These are phyloP conservation scores for Coriolopsis trogii DNA, from an alignment of 1,284 basidiomycete species.

Conservation along the genomic window DNA sequence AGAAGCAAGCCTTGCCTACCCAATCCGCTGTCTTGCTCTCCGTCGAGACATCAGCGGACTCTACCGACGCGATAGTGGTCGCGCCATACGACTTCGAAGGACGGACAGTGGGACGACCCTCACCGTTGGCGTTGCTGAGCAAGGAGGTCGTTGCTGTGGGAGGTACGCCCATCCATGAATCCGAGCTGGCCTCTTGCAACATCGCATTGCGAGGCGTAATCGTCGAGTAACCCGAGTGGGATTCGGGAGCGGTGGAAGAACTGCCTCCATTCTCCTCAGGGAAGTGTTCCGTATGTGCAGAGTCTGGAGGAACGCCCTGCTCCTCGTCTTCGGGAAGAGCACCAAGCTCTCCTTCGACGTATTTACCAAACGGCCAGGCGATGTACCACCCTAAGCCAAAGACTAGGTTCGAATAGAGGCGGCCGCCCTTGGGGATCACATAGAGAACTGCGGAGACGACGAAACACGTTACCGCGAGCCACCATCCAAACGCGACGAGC, in stretches of 20 bases:
- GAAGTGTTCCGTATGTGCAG: slow-evolving; percentile 10
- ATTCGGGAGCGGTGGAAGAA: slow-evolving; percentile 1
- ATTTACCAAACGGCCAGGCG: slow-evolving; percentile 98
- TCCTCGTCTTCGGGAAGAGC: slow-evolving; percentile 47
- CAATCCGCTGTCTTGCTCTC: slow-evolving; percentile 45
- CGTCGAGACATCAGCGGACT: slow-evolving; percentile 40
- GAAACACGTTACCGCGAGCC: slow-evolving; percentile 81
- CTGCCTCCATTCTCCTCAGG: slow-evolving; percentile 8
- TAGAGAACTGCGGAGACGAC: slow-evolving; percentile 71
- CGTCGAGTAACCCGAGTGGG: slow-evolving; percentile 30
- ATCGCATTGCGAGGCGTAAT: slow-evolving; percentile 32
- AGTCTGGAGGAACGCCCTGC: slow-evolving; percentile 32
- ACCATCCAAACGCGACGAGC: slow-evolving; percentile 88
- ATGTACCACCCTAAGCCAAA: slow-evolving; percentile 97
- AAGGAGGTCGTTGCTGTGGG: slow-evolving; percentile 40
- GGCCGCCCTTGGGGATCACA: slow-evolving; percentile 79
- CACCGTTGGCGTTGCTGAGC: slow-evolving; percentile 27
- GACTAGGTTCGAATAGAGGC: slow-evolving; percentile 84
- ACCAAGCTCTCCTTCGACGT: slow-evolving; percentile 86
- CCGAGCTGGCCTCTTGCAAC: slow-evolving; percentile 31
- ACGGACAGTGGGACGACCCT: slow-evolving; percentile 29
- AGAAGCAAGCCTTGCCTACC: slow-evolving; percentile 80
- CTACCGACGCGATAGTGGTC: slow-evolving; percentile 39
- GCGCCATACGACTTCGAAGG: slow-evolving; percentile 73
- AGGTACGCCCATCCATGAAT: slow-evolving; percentile 38